Evolutionary conservation across 805 yeast genomes (phyloP).

Genomic region (Spathaspora hagerdaliae): DNA sequence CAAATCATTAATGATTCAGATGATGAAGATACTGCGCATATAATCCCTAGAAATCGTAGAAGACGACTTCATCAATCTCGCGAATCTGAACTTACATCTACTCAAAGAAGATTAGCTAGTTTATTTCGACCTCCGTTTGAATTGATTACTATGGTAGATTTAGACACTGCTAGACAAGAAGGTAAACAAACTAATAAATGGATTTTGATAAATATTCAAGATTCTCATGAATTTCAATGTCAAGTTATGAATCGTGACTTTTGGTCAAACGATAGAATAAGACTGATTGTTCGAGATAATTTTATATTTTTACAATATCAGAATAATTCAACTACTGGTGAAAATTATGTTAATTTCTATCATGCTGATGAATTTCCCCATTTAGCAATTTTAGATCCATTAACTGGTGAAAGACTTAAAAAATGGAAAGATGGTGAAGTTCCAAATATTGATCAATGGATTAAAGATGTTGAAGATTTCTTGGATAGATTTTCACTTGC

Average conservation of each 20-base stretch:
- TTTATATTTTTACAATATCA: conserved; percentile 87
- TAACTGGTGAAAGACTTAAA: conserved; percentile 87
- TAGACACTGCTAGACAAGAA: conserved; percentile 69
- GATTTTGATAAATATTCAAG: conserved; percentile 87
- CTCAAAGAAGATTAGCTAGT: conserved; percentile 69
- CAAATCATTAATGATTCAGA: conserved; percentile 28
- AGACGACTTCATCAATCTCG: conserved; percentile 20
- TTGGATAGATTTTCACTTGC: conserved; percentile 60
- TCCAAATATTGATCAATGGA: conserved; percentile 58
- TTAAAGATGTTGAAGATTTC: conserved; percentile 67
- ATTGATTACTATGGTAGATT: conserved; percentile 59
- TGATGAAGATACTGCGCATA: conserved; percentile 18
- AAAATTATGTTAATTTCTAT: conserved; percentile 67
- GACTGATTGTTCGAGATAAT: conserved; percentile 57
- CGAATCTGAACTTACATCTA: conserved; percentile 38
- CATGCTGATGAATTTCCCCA: conserved; percentile 75
- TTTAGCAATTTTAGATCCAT: conserved; percentile 87
- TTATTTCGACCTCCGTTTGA: conserved; percentile 94
- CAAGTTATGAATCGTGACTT: conserved; percentile 90
- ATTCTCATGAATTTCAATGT: conserved; percentile 77
- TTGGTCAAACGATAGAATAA: conserved; percentile 73
- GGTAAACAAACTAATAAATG: conserved; percentile 70
- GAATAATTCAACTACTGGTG: conserved; percentile 71
- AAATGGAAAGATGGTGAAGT: conserved; percentile 65
- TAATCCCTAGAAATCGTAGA: conserved; percentile 22